phyloP scores from a whole-genome alignment of 2,329 filamentous ascomycete species.

The Aspergillus spinulosporus region DNA sequence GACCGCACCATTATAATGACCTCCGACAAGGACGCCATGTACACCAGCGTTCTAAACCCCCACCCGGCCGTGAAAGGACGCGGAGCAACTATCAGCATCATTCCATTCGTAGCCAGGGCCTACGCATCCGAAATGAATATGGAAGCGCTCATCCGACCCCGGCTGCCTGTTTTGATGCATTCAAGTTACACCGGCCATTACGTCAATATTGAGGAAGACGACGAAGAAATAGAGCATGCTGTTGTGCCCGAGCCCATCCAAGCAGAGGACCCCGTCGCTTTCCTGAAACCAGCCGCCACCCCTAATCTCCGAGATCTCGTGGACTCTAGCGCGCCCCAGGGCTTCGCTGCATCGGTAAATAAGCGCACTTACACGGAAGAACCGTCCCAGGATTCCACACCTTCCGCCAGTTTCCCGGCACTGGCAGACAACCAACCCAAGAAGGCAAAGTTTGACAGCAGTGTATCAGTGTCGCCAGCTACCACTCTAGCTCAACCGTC shows the following conservation, averaged over 20 bases:
- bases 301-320: constrained; percentile 17
- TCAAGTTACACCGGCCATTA: constrained; percentile 29
- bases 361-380: constrained; percentile 35
- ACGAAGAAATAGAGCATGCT: constrained; percentile 25
- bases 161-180: constrained; percentile 50
- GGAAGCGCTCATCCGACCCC: constrained; percentile 65
- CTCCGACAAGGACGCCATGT: constrained; percentile 68
- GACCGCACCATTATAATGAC: constrained; percentile 78
- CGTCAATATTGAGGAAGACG: constrained; percentile 30
- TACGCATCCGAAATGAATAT: constrained; percentile 65
- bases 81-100: constrained; percentile 66
- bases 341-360: constrained; percentile 19
- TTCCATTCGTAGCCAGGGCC: constrained; percentile 73
- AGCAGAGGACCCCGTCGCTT: constrained; percentile 22
- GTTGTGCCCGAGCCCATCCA: constrained; percentile 14
- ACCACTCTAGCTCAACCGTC: constrained; percentile 8
- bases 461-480: constrained; percentile 12
- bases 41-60: constrained; percentile 80
- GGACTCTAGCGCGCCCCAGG: constrained; percentile 18
- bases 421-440: constrained; percentile 28
- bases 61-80: constrained; percentile 63
- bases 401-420: background rate
- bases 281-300: constrained; percentile 26
- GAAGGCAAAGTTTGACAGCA: constrained; percentile 34
- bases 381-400: constrained; percentile 7